These are phyloP conservation scores for Echites panduratus DNA, from an alignment of 257 asterid genomes.

Conservation along the genomic window DNA sequence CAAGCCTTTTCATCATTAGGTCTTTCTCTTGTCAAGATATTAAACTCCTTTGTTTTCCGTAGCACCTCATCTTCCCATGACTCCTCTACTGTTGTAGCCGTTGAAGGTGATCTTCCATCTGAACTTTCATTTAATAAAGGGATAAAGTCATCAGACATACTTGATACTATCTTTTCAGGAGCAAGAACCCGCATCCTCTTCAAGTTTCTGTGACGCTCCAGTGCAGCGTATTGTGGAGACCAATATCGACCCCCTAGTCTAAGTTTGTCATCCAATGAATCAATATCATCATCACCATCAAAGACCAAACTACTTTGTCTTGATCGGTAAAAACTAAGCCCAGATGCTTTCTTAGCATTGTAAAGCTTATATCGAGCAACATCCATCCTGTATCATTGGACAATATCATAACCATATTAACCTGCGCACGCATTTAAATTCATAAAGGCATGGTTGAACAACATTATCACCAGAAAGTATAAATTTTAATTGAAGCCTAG, in stretches of 20 bases:
- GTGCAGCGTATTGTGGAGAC: slow-evolving; percentile 73
- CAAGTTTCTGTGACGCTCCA: slow-evolving; percentile 83
- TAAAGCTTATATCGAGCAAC: slow-evolving; percentile 82
- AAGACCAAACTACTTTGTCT: slow-evolving; percentile 32
- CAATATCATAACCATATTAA: neutral
- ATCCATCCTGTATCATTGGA: slow-evolving; percentile 73
- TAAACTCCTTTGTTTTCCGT: slow-evolving; percentile 83
- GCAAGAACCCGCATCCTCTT: slow-evolving; percentile 63
- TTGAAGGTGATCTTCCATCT: slow-evolving; percentile 22
- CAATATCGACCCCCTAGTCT: slow-evolving; percentile 89
- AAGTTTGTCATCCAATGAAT: slow-evolving; percentile 57
- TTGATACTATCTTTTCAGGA: slow-evolving; percentile 34
- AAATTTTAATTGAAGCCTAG: neutral
- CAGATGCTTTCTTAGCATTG: slow-evolving; percentile 43
- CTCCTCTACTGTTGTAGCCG: slow-evolving; percentile 54
- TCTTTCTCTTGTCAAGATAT: slow-evolving; percentile 71
- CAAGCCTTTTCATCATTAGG: slow-evolving; percentile 80
- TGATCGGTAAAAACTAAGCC: slow-evolving; percentile 23
- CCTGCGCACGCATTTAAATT: neutral
- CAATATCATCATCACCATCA: slow-evolving; percentile 64
- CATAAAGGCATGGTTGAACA: neutral
- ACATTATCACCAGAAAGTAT: neutral
- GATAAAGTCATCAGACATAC: slow-evolving; percentile 42
- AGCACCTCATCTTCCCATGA: slow-evolving; percentile 89
- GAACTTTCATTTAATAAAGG: slow-evolving; percentile 48